These are phyloP conservation scores for Monosporascus sp. DNA, from an alignment of 2,329 filamentous ascomycete genomes.

Conservation along the genomic window DNA sequence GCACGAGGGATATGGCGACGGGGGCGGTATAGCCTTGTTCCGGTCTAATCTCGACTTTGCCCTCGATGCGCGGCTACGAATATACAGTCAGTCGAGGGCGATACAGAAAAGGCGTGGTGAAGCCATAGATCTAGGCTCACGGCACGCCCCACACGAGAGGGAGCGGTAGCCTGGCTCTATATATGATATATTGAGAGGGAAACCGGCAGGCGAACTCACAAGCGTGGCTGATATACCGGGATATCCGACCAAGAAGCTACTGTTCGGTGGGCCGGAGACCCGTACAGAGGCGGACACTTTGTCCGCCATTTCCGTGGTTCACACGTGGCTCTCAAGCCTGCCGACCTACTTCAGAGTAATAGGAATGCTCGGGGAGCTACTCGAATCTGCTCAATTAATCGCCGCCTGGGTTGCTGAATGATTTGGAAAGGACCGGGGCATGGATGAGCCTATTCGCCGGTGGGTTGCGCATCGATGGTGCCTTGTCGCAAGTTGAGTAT, in stretches of 20 bases:
- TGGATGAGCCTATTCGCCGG: background rate
- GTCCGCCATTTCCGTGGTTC: slow-evolving; percentile 25
- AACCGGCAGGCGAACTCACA: slow-evolving; percentile 52
- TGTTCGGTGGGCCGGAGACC: slow-evolving; percentile 95
- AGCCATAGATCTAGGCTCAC: slow-evolving; percentile 1
- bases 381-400: background rate
- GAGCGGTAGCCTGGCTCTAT: slow-evolving; percentile 2
- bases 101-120: background rate
- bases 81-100: background rate
- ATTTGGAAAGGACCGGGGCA: background rate
- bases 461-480: background rate
- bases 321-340: slow-evolving; percentile 5
- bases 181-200: slow-evolving; percentile 6
- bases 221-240: slow-evolving; percentile 95
- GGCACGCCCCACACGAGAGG: slow-evolving; percentile 12
- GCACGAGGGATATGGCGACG: slow-evolving; percentile 85
- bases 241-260: slow-evolving; percentile 93
- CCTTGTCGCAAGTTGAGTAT: background rate
- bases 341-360: slow-evolving; percentile 13
- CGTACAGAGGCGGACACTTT: slow-evolving; percentile 77
- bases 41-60: slow-evolving; percentile 93
- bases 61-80: slow-evolving; percentile 84
- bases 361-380: slow-evolving; percentile 7
- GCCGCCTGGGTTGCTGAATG: background rate
- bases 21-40: slow-evolving; percentile 80